These are phyloP conservation scores for Pythium oligandrum DNA, from an alignment of 352 stramenopile species.

Conservation along the genomic window DNA sequence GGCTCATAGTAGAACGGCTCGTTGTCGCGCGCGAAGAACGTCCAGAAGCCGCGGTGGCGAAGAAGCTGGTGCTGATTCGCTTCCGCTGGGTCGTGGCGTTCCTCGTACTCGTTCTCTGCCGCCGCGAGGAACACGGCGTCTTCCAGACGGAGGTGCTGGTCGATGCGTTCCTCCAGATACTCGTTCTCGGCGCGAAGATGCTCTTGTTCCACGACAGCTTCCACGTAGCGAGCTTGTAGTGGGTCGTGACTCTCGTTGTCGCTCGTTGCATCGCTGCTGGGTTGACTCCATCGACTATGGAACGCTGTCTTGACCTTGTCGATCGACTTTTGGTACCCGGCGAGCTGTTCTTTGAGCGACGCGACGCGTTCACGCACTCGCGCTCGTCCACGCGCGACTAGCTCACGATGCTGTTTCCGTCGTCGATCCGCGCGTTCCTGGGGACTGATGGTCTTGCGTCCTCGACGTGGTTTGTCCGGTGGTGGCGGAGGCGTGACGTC, in stretches of 20 bases:
- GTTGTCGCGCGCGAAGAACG: constrained; percentile 33
- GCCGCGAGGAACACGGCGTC: not conserved
- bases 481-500: too few species aligned
- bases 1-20: constrained; percentile 42
- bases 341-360: constrained; percentile 1
- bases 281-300: too few species aligned
- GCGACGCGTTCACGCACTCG: not conserved
- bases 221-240: constrained; percentile 1
- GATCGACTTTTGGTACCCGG: not conserved
- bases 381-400: constrained; percentile 5
- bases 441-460: not conserved
- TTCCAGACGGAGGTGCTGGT: constrained; percentile 1
- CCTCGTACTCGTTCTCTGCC: not conserved
- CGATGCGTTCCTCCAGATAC: not conserved
- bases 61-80: not conserved
- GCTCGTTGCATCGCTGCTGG: too few species aligned
- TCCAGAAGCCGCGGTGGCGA: constrained; percentile 22
- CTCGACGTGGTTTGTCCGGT: too few species aligned
- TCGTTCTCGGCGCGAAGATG: constrained; percentile 5
- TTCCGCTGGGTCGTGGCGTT: not conserved
- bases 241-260: too few species aligned
- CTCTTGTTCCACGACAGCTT: constrained; percentile 5
- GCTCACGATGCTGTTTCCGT: constrained; percentile 1
- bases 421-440: constrained; percentile 1
- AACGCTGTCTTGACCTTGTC: too few species aligned